Evolutionary conservation across 371 early-diverging fungal species (phyloP), one percentile per base, ranked within the genome.

Genomic region (Zopfochytrium polystomum): DNA sequence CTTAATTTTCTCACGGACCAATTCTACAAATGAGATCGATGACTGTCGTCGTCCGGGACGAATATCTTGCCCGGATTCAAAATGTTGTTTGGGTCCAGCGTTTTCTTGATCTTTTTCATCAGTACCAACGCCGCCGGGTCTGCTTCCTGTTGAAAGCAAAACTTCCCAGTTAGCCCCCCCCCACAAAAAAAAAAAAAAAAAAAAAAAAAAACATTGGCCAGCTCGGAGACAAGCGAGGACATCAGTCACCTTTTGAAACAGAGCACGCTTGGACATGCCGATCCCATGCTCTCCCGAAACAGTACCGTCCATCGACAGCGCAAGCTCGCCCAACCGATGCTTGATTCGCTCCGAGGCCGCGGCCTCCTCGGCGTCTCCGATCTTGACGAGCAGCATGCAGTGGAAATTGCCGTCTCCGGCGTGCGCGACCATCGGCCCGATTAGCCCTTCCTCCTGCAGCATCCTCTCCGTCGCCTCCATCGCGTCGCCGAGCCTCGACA

Each of bases 211-310:
- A n/a, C n/a, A n/a, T n/a, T n/a, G n/a, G n/a, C n/a, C n/a, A n/a
- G n/a, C n/a, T n/a, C n/a, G n/a, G n/a, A n/a, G n/a, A n/a, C n/a
- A n/a, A n/a, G n/a, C n/a, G n/a, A n/a, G n/a, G n/a, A n/a, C n/a
- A n/a, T n/a, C n/a, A n/a, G n/a, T n/a, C n/a, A n/a, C n/a, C 55
- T 70, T 63, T 25, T 55, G 60, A n/a, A 68, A 48, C 62, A 73
- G 49, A 49, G 85, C 76, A 48, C 80, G 80, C 73, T 91, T 93
- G 43, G 86, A 86, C 23, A 81, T 68, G 30, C 92, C 92, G 31
- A 93, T 73, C 22, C 85, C 87, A 70, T 85, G 87, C 58, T 86
- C 87, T 11, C 87, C 91, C 34, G 87, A 72, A 31, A 65, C 65
- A 0, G 74, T 71, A 7, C 76, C 76, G 33, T 61, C 73, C 60